These are phyloP conservation scores for Thelonectria discophora DNA, from an alignment of 2,329 filamentous ascomycete genomes.

Conservation along the genomic window DNA sequence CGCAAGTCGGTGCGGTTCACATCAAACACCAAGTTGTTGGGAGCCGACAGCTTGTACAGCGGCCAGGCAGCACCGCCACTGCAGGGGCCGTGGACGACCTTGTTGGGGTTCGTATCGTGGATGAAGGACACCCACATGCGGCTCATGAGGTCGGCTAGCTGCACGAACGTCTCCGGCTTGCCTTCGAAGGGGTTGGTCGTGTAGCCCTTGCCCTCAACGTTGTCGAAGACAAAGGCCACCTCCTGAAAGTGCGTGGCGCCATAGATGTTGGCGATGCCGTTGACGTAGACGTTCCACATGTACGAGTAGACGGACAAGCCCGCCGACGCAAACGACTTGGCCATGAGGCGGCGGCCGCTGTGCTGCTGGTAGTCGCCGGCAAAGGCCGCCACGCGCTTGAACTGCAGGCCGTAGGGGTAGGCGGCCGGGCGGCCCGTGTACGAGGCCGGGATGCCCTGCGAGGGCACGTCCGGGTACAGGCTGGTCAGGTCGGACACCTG, in stretches of 20 bases:
- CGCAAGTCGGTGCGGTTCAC: constrained; percentile 52
- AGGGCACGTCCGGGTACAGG: constrained; percentile 61
- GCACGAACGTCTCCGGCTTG: constrained; percentile 48
- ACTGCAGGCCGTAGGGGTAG: constrained; percentile 54
- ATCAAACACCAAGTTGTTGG: constrained; percentile 60
- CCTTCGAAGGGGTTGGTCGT: constrained; percentile 49
- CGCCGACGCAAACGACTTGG: constrained; percentile 59
- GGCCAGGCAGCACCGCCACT: constrained; percentile 49
- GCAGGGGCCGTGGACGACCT: constrained; percentile 27
- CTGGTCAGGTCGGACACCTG: constrained; percentile 48
- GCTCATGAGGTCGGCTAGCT: constrained; percentile 58
- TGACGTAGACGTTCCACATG: constrained; percentile 60
- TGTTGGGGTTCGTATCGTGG: constrained; percentile 48
- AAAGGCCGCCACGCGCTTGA: constrained; percentile 63
- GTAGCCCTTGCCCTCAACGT: constrained; percentile 55
- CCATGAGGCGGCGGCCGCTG: constrained; percentile 61
- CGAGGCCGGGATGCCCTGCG: constrained; percentile 57
- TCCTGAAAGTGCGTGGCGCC: constrained; percentile 42
- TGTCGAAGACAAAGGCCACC: constrained; percentile 46
- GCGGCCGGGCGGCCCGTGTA: constrained; percentile 45
- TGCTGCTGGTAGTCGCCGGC: constrained; percentile 66
- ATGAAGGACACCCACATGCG: constrained; percentile 61
- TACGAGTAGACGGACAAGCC: constrained; percentile 58
- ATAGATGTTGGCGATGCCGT: constrained; percentile 53
- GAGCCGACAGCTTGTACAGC: constrained; percentile 50